Evolutionary conservation across 148 eudicot species (phyloP).

Genomic region (Persicaria maculosa): DNA sequence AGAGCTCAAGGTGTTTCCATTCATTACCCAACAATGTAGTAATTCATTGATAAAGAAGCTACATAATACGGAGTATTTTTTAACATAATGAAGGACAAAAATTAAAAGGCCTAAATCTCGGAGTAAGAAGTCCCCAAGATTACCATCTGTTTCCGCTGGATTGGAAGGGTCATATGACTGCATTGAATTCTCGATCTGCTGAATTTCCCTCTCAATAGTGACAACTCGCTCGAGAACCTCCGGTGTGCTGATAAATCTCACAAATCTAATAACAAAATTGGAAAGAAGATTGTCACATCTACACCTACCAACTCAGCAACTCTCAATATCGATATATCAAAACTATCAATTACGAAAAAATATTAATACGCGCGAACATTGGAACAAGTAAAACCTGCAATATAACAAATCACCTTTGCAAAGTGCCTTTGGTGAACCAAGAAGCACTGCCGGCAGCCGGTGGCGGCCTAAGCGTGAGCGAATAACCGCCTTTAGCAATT

Average conservation of each 20-base stretch:
- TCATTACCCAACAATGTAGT: not conserved
- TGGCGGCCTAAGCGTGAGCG: slow-evolving; percentile 59
- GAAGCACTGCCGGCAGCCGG: slow-evolving; percentile 24
- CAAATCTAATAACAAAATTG: slow-evolving; percentile 42
- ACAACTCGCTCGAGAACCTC: slow-evolving; percentile 78
- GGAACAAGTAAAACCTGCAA: not conserved
- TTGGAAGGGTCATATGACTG: slow-evolving; percentile 38
- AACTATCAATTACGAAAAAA: not conserved
- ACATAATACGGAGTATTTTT: not conserved
- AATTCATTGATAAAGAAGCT: not conserved
- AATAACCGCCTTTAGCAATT: slow-evolving; percentile 78
- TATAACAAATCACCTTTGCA: slow-evolving; percentile 41
- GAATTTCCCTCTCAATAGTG: slow-evolving; percentile 65
- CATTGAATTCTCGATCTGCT: slow-evolving; percentile 57
- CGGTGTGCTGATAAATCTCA: slow-evolving; percentile 73
- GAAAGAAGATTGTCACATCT: not conserved
- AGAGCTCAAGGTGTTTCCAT: not conserved
- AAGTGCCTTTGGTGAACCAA: slow-evolving; percentile 79
- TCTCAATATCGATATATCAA: not conserved
- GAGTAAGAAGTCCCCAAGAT: not conserved
- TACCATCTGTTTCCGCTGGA: slow-evolving; percentile 20
- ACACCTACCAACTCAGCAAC: not conserved
- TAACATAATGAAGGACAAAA: not conserved
- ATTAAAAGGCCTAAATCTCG: not conserved
- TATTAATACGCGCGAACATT: not conserved